Evolutionary conservation across 345 rosid genomes (phyloP).

Genomic region (Pistacia atlantica): DNA sequence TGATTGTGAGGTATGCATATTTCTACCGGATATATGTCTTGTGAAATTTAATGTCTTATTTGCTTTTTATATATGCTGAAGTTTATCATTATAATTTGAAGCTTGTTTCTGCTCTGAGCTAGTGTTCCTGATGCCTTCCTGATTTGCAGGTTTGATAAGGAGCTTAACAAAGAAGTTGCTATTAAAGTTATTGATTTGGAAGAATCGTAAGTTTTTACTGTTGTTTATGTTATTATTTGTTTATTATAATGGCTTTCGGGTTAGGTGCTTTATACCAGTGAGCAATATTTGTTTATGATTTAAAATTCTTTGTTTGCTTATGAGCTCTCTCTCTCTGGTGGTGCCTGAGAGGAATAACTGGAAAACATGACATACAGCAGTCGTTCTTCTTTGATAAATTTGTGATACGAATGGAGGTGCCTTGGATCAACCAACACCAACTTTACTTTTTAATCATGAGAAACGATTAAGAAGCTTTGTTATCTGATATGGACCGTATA

Average conservation of each 20-base stretch:
- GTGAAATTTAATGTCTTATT: background rate
- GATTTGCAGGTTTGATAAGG: constrained; percentile 88
- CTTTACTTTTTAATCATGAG: too few relatives aligned
- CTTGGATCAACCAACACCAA: background rate
- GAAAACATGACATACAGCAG: background rate
- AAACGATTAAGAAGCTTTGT: background rate
- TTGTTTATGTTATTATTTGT: constrained; percentile 9
- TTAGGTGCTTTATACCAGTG: background rate
- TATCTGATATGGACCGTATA: background rate
- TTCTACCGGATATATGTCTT: background rate
- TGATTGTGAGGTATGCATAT: background rate
- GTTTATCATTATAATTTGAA: constrained; percentile 5
- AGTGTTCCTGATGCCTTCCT: constrained; percentile 26
- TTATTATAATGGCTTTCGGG: background rate
- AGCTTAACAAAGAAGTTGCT: constrained; percentile 94
- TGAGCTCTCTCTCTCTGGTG: background rate
- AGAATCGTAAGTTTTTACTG: constrained; percentile 80
- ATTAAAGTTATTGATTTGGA: constrained; percentile 98
- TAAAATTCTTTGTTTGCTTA: background rate
- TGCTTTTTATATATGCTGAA: background rate
- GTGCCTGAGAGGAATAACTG: background rate
- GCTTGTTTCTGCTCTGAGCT: constrained; percentile 13
- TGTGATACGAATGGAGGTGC: background rate
- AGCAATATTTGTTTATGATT: background rate
- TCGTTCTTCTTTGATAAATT: background rate